These are phyloP conservation scores for Botryosphaeria dothidea DNA, from an alignment of 2,329 filamentous ascomycete species.

Conservation along the genomic window DNA sequence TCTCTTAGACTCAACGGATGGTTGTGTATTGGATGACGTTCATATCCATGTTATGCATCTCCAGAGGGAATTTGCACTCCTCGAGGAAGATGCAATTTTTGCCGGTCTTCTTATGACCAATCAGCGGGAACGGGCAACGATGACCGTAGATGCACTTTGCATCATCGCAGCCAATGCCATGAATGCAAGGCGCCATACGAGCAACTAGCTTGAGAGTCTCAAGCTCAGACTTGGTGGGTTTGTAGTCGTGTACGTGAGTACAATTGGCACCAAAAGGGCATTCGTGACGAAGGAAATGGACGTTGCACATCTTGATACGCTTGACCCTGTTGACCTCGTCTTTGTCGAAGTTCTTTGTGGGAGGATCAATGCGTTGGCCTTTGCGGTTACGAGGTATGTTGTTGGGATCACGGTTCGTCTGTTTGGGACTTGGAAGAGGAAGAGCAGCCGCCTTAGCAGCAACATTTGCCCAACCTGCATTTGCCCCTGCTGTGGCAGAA, in stretches of 20 bases:
- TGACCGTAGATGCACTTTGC: slow-evolving; percentile 65
- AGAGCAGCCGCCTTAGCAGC: slow-evolving; percentile 18
- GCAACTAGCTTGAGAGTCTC: slow-evolving; percentile 59
- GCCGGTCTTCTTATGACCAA: slow-evolving; percentile 43
- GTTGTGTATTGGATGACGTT: slow-evolving; percentile 55
- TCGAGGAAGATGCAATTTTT: slow-evolving; percentile 60
- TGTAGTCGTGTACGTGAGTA: slow-evolving; percentile 57
- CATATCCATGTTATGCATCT: slow-evolving; percentile 60
- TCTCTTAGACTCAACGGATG: slow-evolving; percentile 26
- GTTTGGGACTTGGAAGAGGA: slow-evolving; percentile 9
- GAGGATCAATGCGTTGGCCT: slow-evolving; percentile 60
- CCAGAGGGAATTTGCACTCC: slow-evolving; percentile 58
- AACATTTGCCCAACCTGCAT: slow-evolving; percentile 20
- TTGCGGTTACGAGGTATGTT: slow-evolving; percentile 56
- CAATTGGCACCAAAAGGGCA: slow-evolving; percentile 58
- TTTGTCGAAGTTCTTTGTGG: slow-evolving; percentile 52
- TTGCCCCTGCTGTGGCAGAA: background rate
- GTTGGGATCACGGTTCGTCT: slow-evolving; percentile 11
- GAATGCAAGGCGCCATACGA: slow-evolving; percentile 63
- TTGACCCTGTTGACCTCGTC: slow-evolving; percentile 61
- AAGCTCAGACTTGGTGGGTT: slow-evolving; percentile 55
- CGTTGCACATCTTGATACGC: slow-evolving; percentile 64
- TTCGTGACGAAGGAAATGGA: slow-evolving; percentile 59
- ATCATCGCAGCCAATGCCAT: slow-evolving; percentile 59
- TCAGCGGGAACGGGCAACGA: slow-evolving; percentile 55